These are phyloP conservation scores for Hericium rajendrae DNA, from an alignment of 768 basidiomycete species.

Conservation along the genomic window DNA sequence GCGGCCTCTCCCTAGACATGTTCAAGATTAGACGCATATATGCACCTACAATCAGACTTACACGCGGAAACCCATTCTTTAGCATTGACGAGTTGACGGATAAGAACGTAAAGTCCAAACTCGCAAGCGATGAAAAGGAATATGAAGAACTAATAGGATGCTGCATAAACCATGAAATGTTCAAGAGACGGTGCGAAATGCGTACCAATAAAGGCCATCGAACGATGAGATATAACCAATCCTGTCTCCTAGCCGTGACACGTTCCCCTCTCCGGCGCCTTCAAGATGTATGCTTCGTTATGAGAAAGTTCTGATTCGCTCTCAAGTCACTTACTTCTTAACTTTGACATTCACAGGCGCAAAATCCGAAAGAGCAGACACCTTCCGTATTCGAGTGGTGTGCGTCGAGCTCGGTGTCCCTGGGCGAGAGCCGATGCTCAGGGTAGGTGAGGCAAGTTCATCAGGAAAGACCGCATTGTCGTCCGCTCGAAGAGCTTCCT, in stretches of 20 bases:
- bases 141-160: slow-evolving; percentile 53
- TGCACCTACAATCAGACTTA: slow-evolving; percentile 23
- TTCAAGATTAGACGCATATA: background rate
- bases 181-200: background rate
- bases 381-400: slow-evolving; percentile 57
- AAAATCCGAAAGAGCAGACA: slow-evolving; percentile 79
- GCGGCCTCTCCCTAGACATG: slow-evolving; percentile 63
- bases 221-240: slow-evolving; percentile 67
- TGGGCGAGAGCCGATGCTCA: slow-evolving; percentile 20
- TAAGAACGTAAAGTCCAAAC: slow-evolving; percentile 80
- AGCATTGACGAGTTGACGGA: slow-evolving; percentile 86
- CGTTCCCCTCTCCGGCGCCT: slow-evolving; percentile 29
- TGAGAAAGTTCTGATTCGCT: too few species aligned
- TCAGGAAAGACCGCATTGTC: slow-evolving; percentile 34
- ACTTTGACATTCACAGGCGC: slow-evolving; percentile 85
- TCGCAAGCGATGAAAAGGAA: slow-evolving; percentile 75
- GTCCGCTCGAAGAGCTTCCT: slow-evolving; percentile 57
- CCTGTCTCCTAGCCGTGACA: slow-evolving; percentile 39
- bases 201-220: slow-evolving; percentile 83
- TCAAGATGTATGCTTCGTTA: background rate
- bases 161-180: background rate
- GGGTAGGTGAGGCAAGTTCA: slow-evolving; percentile 22
- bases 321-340: slow-evolving; percentile 41
- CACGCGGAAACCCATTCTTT: slow-evolving; percentile 92
- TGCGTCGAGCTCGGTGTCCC: slow-evolving; percentile 12